Evolutionary conservation across 2,329 filamentous ascomycete genomes (phyloP), one percentile per base, ranked within the genome.

Genomic region (Endocalyx cinctus): DNA sequence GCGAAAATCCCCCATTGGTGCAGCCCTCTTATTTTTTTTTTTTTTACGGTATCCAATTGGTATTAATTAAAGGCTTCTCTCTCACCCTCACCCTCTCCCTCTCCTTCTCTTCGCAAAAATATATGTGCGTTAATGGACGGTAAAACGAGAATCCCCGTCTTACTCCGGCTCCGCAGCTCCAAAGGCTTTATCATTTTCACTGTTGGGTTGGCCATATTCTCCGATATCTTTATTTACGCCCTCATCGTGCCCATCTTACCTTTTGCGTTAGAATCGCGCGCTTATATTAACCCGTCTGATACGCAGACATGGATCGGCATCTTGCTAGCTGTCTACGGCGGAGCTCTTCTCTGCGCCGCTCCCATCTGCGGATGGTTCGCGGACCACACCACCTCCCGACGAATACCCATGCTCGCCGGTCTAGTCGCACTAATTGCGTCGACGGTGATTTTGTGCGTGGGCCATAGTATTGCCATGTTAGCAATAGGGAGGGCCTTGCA

Each of bases 271-370:
- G 6, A 11, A 19, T 6, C 20, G 10, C 8, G 29, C 6, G 29
- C 13, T 5, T 6, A 13, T 19, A 6, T 31, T 12, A n/a, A 10
- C 13, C 5, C 29, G n/a, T 17, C 14, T 6, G 29, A 31, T 17
- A 19, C 14, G 7, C 29, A 31, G 14, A 11, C 12, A 11, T 31
- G 29, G 29, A 31, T 19, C 5, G 6, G 17, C 14, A 15, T 31
- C 18, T 15, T 31, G 12, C 29, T 31, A 6, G 29, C 29, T 5
- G 14, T 31, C 8, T 12, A 31, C n/a, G 29, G 29, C 10, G 29
- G 11, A 6, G 6, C 29, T 5, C 18, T 31, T 17, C 10, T 31
- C 13, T 17, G 11, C 29, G 6, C 23, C 10, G 8, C 29, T 6
- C 29, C 29, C 7, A 31, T 31, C 29, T 11, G 11, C 17, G 29